These are phyloP conservation scores for Fusarium drepaniforme DNA, from an alignment of 2,329 filamentous ascomycete genomes.

Conservation along the genomic window DNA sequence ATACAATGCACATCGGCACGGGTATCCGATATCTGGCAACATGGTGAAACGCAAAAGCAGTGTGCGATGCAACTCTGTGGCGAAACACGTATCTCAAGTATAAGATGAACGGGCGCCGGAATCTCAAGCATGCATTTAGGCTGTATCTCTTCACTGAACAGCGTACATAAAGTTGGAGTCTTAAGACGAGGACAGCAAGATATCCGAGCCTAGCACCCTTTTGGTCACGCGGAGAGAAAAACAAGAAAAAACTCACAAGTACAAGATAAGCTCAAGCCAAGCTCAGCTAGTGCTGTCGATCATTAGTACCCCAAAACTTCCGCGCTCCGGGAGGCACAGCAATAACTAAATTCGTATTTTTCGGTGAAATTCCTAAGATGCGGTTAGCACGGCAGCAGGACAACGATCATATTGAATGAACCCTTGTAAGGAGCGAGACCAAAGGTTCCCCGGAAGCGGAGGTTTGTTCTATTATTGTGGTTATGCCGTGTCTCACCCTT, in stretches of 20 bases:
- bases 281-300: constrained; percentile 16
- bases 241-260: not conserved
- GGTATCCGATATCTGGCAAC: constrained; percentile 5
- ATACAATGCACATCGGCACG: constrained; percentile 4
- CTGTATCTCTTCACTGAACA: not conserved
- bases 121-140: not conserved
- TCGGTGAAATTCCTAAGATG: not conserved
- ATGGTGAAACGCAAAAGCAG: not conserved
- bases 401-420: not conserved
- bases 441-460: not conserved
- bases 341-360: not conserved
- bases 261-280: constrained; percentile 21
- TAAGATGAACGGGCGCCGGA: not conserved
- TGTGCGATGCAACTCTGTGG: constrained; percentile 1
- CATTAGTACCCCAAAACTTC: not conserved
- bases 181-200: not conserved
- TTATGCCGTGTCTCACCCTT: constrained; percentile 1
- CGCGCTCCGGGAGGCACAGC: not conserved
- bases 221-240: not conserved
- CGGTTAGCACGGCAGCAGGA: constrained; percentile 33
- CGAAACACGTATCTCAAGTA: not conserved
- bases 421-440: not conserved
- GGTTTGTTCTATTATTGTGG: constrained; percentile 4
- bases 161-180: too few species aligned
- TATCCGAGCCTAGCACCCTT: not conserved